Evolutionary conservation across 345 rosid species (phyloP).

Genomic region (Acer yangbiense): DNA sequence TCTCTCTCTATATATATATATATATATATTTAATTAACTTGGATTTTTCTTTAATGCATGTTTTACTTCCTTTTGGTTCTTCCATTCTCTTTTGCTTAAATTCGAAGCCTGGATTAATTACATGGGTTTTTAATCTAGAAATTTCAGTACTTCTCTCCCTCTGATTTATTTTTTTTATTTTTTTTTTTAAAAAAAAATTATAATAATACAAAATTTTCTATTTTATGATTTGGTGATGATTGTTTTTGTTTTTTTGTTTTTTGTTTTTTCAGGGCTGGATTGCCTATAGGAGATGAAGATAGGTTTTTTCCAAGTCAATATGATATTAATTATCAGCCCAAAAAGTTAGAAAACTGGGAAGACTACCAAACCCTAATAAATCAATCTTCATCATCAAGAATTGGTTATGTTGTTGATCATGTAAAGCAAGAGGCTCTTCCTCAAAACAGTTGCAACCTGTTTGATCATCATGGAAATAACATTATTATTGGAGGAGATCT

Average conservation of each 20-base stretch:
- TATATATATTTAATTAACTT: too few relatives aligned
- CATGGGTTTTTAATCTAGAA: neutral
- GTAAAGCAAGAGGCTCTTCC: constrained; percentile 44
- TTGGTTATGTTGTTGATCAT: constrained; percentile 19
- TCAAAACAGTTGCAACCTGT: constrained; percentile 29
- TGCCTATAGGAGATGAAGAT: constrained; percentile 36
- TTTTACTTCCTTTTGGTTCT: too few relatives aligned
- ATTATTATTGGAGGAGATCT: neutral
- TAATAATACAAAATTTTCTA: neutral
- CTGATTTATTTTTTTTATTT: neutral
- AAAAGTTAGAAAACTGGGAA: constrained; percentile 43
- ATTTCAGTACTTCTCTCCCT: constrained; percentile 7
- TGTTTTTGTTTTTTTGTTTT: neutral
- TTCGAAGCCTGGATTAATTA: neutral
- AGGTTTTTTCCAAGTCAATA: constrained; percentile 22
- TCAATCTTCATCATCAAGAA: constrained; percentile 17
- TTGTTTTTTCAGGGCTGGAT: constrained; percentile 36
- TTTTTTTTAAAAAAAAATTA: too few relatives aligned
- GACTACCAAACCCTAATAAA: constrained; percentile 39
- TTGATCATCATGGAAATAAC: constrained; percentile 26
- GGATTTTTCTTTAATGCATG: neutral
- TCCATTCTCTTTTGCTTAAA: neutral
- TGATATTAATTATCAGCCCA: constrained; percentile 26
- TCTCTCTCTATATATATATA: neutral
- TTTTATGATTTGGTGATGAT: neutral